These are phyloP conservation scores for Neurospora sp. DNA, from an alignment of 495 filamentous ascomycete genomes.

Conservation along the genomic window DNA sequence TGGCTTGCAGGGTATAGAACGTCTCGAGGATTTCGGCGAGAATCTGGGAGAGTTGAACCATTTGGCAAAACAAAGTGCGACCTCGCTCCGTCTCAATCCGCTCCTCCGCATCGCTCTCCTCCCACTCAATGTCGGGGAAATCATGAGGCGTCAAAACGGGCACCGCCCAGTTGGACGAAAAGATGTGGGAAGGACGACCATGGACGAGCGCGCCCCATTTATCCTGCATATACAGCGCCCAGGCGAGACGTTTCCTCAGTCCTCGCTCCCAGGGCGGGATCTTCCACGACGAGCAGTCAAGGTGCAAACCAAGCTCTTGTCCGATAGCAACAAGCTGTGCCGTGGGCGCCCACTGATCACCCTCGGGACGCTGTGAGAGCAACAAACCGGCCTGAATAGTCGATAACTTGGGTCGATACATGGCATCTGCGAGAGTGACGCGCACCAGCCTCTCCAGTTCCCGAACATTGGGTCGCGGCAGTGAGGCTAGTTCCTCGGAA, in stretches of 20 bases:
- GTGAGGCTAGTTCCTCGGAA: slow-evolving; percentile 52
- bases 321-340: slow-evolving; percentile 72
- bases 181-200: slow-evolving; percentile 77
- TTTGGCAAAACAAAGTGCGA: slow-evolving; percentile 57
- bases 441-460: slow-evolving; percentile 71
- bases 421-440: slow-evolving; percentile 60
- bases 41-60: slow-evolving; percentile 65
- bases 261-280: slow-evolving; percentile 82
- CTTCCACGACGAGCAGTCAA: slow-evolving; percentile 80
- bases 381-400: slow-evolving; percentile 87
- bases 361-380: slow-evolving; percentile 76
- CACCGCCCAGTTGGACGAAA: slow-evolving; percentile 74
- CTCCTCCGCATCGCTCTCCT: slow-evolving; percentile 47
- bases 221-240: slow-evolving; percentile 88
- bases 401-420: slow-evolving; percentile 80
- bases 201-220: slow-evolving; percentile 87
- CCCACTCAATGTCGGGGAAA: slow-evolving; percentile 55
- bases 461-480: slow-evolving; percentile 60
- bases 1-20: slow-evolving; percentile 66
- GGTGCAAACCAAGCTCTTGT: slow-evolving; percentile 77
- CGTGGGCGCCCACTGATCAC: slow-evolving; percentile 78
- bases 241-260: slow-evolving; percentile 72
- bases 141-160: slow-evolving; percentile 55
- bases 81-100: slow-evolving; percentile 58
- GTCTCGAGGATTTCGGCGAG: slow-evolving; percentile 69